A percentile compares a stretch with the other conserved stretches of the same genome.
phyloP scores from a whole-genome alignment of 371 early-diverging fungal genomes.

The Mortierella sp. region DNA sequence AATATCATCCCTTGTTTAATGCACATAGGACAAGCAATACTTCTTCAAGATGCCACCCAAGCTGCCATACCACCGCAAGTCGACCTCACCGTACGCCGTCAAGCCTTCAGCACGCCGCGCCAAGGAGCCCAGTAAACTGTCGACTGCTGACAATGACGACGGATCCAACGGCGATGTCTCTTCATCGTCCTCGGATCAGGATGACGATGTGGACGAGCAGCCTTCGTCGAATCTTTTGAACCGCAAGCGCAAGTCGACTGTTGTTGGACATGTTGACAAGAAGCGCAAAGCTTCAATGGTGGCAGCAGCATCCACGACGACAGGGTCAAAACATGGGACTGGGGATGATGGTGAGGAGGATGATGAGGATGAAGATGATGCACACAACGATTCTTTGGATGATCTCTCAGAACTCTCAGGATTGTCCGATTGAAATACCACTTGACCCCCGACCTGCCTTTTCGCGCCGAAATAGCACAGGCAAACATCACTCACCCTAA shows the following conservation, averaged over 20 bases:
- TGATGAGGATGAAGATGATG: constrained; percentile 36
- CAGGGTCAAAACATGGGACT: background rate
- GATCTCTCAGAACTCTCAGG: constrained; percentile 56
- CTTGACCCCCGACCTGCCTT: too few species aligned
- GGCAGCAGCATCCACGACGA: background rate
- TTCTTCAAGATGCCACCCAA: constrained; percentile 78
- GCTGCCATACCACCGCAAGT: constrained; percentile 65
- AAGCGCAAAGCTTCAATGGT: constrained; percentile 30
- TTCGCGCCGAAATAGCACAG: background rate
- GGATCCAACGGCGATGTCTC: constrained; percentile 14
- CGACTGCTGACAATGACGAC: constrained; percentile 23
- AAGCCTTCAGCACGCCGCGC: constrained; percentile 39
- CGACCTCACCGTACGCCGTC: constrained; percentile 55
- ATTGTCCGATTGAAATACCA: constrained; percentile 39
- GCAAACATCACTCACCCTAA: background rate
- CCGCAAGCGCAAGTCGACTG: constrained; percentile 39
- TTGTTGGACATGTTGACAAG: constrained; percentile 24
- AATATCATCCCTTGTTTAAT: background rate
- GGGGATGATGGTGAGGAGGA: constrained; percentile 17
- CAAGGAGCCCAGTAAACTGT: constrained; percentile 44
- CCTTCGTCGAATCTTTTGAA: background rate
- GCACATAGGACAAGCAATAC: constrained; percentile 68
- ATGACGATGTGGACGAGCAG: constrained; percentile 25
- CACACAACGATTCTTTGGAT: constrained; percentile 49
- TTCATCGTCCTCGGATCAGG: constrained; percentile 37